Conservation (phyloP, 2,329 filamentous ascomycete species). For the Phaeosphaeria sp. region DNA sequence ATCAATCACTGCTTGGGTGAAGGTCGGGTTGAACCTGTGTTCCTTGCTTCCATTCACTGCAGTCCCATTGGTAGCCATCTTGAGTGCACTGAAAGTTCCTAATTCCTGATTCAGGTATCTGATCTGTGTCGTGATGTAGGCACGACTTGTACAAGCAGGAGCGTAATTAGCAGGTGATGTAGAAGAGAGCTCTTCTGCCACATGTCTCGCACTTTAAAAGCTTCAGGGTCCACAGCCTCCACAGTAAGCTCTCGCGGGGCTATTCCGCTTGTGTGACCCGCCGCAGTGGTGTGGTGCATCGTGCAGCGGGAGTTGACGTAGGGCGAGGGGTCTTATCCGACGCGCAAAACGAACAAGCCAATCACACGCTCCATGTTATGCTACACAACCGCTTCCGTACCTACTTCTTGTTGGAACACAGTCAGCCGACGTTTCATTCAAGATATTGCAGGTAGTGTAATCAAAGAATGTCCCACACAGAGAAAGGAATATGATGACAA, state of each 20-base stretch:
- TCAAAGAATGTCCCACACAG: background rate
- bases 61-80: slow-evolving; percentile 28
- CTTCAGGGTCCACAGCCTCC: slow-evolving; percentile 5
- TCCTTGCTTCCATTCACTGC: slow-evolving; percentile 20
- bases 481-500: background rate
- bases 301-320: slow-evolving; percentile 22
- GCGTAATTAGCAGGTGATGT: slow-evolving; percentile 2
- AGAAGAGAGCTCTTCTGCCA: background rate
- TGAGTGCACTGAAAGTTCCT: slow-evolving; percentile 1
- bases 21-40: slow-evolving; percentile 72
- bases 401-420: background rate
- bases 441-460: background rate
- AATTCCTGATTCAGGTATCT: background rate
- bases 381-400: background rate
- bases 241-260: slow-evolving; percentile 17
- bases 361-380: slow-evolving; percentile 7
- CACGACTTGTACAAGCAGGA: background rate
- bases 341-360: slow-evolving; percentile 7
- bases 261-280: slow-evolving; percentile 11
- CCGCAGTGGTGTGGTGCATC: background rate
- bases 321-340: slow-evolving; percentile 29
- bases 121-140: background rate
- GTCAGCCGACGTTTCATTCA: background rate
- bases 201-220: slow-evolving; percentile 4
- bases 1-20: slow-evolving; percentile 76